Base-by-base conservation (phyloP, 228 moss, liverwort and hornwort genomes). In the Sphagnum fallax region DNA sequence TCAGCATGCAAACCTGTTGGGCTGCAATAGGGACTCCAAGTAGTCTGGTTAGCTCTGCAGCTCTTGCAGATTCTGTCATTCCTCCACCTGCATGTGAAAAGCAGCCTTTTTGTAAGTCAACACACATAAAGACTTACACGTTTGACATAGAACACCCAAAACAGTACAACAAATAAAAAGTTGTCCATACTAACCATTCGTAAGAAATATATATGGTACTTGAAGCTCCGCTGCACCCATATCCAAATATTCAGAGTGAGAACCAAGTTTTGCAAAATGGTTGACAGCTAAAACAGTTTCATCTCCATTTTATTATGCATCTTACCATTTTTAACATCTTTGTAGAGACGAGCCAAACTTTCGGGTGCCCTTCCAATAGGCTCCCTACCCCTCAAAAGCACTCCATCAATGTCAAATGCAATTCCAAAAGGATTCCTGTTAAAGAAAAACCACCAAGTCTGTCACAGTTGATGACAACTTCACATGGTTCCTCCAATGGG, bases 351-450 rank as follows among this genome's bases (percentile, higher is more conserved):
- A 15, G 79, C 78, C 67, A 95, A 72, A 66, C 92, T 90, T 53
- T 68, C 69, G 7, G 82, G 66, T 65, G 88, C 88, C 65, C 83
- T 81, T 16, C 66, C 77, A 70, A 89, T 80, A 16, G 73, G 80
- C 68, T 85, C 76, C 55, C 75, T 75, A 16, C 85, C 95, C 58
- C 82, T 85, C 55, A 95, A 68, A 57, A 92, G 76, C 6, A 95
- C 92, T 10, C 95, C 92, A 59, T 95, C 95, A 69, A 95, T 87
- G 77, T 95, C 95, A 69, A 95, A 95, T 65, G 89, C 95, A 57
- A 95, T 85, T 65, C 90, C 95, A 71, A 95, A 95, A 48, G 76
- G 66, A 47, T 74, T 74, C 66, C 84, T 84, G 69, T 13, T 12
- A 55, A 16, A 66, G 65, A 67, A 32, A 32, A 32, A 32, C 32